phyloP scores from a whole-genome alignment of 441 rosid genomes.

The Flueggea neowawraea region DNA sequence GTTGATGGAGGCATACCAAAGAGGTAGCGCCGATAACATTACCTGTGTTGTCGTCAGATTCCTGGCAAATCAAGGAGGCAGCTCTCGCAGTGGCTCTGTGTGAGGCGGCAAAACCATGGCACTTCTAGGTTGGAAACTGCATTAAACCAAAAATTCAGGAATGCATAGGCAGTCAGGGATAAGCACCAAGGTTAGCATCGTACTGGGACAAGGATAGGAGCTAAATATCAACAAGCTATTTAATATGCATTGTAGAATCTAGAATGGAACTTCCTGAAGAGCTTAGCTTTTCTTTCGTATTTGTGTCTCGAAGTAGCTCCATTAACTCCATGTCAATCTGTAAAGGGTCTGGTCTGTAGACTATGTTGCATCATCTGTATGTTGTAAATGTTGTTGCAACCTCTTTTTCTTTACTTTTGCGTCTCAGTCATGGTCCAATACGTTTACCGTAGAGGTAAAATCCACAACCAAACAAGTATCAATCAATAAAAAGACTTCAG shows the following conservation, averaged over 20 bases:
- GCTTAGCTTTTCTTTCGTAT: conserved; percentile 1
- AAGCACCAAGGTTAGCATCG: conserved; percentile 4
- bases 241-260: conserved; percentile 14
- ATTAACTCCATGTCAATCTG: conserved; percentile 18
- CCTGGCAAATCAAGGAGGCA: conserved; percentile 44
- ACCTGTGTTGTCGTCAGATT: conserved; percentile 95
- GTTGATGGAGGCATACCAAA: conserved; percentile 84
- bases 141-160: conserved; percentile 12
- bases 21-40: conserved; percentile 97
- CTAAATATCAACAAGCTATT: conserved; percentile 13
- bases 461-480: too few relatives aligned
- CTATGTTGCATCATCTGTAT: conserved; percentile 5
- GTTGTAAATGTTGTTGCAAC: conserved; percentile 30
- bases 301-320: conserved; percentile 17
- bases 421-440: too few relatives aligned
- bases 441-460: too few relatives aligned
- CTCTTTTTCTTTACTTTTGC: not conserved
- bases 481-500: too few relatives aligned
- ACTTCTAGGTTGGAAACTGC: not conserved
- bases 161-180: conserved; percentile 24
- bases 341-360: conserved; percentile 19
- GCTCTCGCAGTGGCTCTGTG: conserved; percentile 28
- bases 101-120: conserved; percentile 3
- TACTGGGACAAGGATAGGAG: conserved; percentile 19
- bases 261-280: conserved; percentile 20